These are phyloP conservation scores for Fusarium sp. DNA, from an alignment of 2,329 filamentous ascomycete genomes.

Conservation along the genomic window DNA sequence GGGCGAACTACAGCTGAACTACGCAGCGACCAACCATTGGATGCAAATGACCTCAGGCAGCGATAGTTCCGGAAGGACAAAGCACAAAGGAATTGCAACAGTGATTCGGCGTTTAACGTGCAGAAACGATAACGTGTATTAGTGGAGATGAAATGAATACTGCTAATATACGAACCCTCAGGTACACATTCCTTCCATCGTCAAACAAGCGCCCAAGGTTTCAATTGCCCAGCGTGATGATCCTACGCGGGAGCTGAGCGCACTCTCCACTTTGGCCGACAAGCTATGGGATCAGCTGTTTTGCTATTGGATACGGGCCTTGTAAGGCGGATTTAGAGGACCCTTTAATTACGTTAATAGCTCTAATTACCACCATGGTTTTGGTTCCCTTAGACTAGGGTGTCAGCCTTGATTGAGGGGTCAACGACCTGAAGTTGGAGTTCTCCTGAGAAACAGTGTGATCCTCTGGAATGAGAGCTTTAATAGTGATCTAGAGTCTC, in stretches of 20 bases:
- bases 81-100: constrained; percentile 9
- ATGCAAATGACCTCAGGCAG: constrained; percentile 14
- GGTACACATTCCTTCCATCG: constrained; percentile 6
- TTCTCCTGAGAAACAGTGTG: background rate
- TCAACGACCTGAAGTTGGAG: background rate
- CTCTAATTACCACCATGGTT: constrained; percentile 23
- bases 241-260: constrained; percentile 19
- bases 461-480: background rate
- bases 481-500: background rate
- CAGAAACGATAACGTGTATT: background rate
- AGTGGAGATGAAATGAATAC: background rate
- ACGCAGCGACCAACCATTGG: constrained; percentile 16
- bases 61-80: constrained; percentile 6
- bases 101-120: background rate
- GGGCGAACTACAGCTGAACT: constrained; percentile 26
- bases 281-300: constrained; percentile 4
- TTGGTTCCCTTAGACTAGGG: constrained; percentile 1
- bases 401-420: constrained; percentile 30
- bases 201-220: constrained; percentile 19
- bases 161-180: background rate
- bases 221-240: constrained; percentile 21
- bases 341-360: constrained; percentile 35
- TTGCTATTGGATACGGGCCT: constrained; percentile 21
- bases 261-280: constrained; percentile 19
- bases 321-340: constrained; percentile 27